phyloP scores from a whole-genome alignment of 2,329 filamentous ascomycete species.

The Daldinia sp. region DNA sequence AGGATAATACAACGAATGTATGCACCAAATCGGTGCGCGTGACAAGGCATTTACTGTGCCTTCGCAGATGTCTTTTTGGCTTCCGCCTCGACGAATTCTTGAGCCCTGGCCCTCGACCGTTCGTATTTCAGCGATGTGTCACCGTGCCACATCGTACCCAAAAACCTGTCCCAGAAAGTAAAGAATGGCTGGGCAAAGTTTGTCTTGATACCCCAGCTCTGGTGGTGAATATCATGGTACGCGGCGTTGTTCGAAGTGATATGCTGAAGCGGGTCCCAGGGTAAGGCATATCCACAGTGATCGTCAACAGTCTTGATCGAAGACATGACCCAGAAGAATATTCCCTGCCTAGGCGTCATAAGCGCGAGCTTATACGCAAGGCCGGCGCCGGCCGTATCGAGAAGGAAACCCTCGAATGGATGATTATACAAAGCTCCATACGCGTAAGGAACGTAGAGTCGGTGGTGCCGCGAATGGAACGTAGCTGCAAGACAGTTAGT shows the following conservation, averaged over 20 bases:
- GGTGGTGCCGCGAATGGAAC: constrained; percentile 95
- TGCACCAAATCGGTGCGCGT: constrained; percentile 25
- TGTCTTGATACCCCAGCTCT: constrained; percentile 98
- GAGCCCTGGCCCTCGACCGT: constrained; percentile 57
- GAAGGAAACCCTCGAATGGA: constrained; percentile 90
- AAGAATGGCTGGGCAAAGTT: constrained; percentile 95
- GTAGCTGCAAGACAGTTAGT: constrained; percentile 67
- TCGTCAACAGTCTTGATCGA: constrained; percentile 98
- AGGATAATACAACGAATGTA: constrained; percentile 47
- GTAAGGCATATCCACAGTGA: constrained; percentile 95
- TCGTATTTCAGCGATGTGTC: constrained; percentile 61
- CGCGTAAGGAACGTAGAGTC: constrained; percentile 96
- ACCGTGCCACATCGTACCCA: constrained; percentile 87
- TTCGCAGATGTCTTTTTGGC: constrained; percentile 53
- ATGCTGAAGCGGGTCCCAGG: constrained; percentile 93
- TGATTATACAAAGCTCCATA: constrained; percentile 98
- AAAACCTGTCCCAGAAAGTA: constrained; percentile 89
- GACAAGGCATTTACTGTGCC: constrained; percentile 43
- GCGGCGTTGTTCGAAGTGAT: constrained; percentile 94
- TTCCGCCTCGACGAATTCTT: constrained; percentile 61
- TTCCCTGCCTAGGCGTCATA: constrained; percentile 87
- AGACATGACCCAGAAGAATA: constrained; percentile 88
- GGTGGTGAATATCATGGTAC: constrained; percentile 98
- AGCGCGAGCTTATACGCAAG: constrained; percentile 83
- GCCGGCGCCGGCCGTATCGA: constrained; percentile 90